phyloP scores from a whole-genome alignment of 495 filamentous ascomycete species.

The Neurospora tetraspora region DNA sequence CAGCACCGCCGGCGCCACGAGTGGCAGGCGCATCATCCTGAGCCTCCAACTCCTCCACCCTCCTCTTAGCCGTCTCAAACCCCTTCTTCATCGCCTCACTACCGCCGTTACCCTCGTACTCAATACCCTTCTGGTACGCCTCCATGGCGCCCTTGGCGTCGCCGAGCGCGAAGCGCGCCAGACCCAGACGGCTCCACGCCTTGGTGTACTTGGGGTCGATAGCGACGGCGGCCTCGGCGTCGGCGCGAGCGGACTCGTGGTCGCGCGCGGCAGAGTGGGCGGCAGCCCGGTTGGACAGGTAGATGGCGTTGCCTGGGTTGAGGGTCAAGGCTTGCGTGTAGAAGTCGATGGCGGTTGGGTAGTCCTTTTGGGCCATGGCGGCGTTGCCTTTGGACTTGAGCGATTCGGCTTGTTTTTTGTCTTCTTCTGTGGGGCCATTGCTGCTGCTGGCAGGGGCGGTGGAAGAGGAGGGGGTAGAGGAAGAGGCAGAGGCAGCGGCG shows the following conservation, averaged over 20 bases:
- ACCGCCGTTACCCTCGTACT: slow-evolving; percentile 85
- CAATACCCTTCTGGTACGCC: slow-evolving; percentile 87
- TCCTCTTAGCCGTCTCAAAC: slow-evolving; percentile 77
- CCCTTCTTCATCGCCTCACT: slow-evolving; percentile 86
- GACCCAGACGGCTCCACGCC: slow-evolving; percentile 85
- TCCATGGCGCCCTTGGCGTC: slow-evolving; percentile 89
- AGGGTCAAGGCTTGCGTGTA: slow-evolving; percentile 79
- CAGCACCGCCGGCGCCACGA: slow-evolving; percentile 30
- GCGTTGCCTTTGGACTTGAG: slow-evolving; percentile 89
- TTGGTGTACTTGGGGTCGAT: slow-evolving; percentile 91
- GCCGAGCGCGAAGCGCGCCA: slow-evolving; percentile 81
- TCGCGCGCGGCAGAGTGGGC: slow-evolving; percentile 74
- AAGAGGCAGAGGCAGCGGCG: slow-evolving; percentile 11
- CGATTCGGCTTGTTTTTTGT: slow-evolving; percentile 68
- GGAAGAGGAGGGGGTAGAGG: slow-evolving; percentile 19
- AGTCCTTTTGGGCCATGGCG: slow-evolving; percentile 89
- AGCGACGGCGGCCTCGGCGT: slow-evolving; percentile 79
- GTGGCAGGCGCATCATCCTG: slow-evolving; percentile 23
- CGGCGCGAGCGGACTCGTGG: slow-evolving; percentile 68
- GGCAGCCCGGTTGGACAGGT: slow-evolving; percentile 93
- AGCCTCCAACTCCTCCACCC: slow-evolving; percentile 62
- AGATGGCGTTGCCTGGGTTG: slow-evolving; percentile 82
- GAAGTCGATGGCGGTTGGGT: slow-evolving; percentile 63
- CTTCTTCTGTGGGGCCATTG: slow-evolving; percentile 34
- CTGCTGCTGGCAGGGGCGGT: slow-evolving; percentile 7